These are phyloP conservation scores for Yueomyces sinensis DNA, from an alignment of 805 yeast species.

Conservation along the genomic window DNA sequence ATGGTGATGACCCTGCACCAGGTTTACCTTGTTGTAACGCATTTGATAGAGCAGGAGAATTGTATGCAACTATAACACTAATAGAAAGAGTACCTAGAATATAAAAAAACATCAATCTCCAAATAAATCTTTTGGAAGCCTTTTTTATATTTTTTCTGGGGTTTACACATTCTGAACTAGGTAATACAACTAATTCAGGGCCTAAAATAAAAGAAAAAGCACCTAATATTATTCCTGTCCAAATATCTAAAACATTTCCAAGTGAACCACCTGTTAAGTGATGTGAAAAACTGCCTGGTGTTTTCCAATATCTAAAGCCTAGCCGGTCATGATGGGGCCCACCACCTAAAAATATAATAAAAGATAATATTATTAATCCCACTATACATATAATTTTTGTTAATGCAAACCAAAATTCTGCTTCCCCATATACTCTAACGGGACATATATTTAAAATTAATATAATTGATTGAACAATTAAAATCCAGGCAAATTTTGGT, in stretches of 20 bases:
- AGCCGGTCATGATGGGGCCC: slow-evolving; percentile 35
- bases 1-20: slow-evolving; percentile 57
- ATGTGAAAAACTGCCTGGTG: slow-evolving; percentile 44
- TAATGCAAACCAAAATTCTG: slow-evolving; percentile 28
- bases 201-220: slow-evolving; percentile 53
- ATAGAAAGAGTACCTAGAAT: slow-evolving; percentile 41
- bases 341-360: slow-evolving; percentile 38
- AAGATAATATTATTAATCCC: slow-evolving; percentile 32
- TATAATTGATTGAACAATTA: slow-evolving; percentile 37
- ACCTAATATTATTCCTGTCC: slow-evolving; percentile 50
- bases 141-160: slow-evolving; percentile 50
- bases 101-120: slow-evolving; percentile 50
- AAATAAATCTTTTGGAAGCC: slow-evolving; percentile 47
- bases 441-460: slow-evolving; percentile 37
- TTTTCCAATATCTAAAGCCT: slow-evolving; percentile 57
- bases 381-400: slow-evolving; percentile 33
- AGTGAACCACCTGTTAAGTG: slow-evolving; percentile 39
- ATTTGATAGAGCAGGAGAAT: slow-evolving; percentile 33
- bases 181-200: slow-evolving; percentile 48
- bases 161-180: slow-evolving; percentile 45
- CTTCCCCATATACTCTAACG: slow-evolving; percentile 34
- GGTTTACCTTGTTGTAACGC: slow-evolving; percentile 36
- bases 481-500: slow-evolving; percentile 49
- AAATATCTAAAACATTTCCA: slow-evolving; percentile 51
- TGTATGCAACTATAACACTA: slow-evolving; percentile 46